Conservation (phyloP, 2,329 filamentous ascomycete genomes). For the Emergomyces orientalis region DNA sequence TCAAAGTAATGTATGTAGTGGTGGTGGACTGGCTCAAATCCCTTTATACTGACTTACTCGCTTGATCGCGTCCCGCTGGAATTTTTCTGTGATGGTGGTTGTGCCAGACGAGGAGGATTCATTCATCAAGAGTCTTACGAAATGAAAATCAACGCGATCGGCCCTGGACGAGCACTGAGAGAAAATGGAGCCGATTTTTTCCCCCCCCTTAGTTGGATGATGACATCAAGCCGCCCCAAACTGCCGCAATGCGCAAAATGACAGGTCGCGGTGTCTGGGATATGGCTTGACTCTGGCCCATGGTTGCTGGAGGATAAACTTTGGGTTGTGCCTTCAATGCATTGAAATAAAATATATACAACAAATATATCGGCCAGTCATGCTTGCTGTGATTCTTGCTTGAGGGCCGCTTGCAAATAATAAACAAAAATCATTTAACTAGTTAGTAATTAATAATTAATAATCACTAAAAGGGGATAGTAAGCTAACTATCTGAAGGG, state of each 20-base stretch:
- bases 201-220: not conserved
- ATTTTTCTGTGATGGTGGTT: not conserved
- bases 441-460: too few relatives aligned
- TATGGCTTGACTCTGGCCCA: not conserved
- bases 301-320: not conserved
- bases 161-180: not conserved
- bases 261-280: not conserved
- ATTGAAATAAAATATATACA: not conserved
- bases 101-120: not conserved
- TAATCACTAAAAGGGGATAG: too few relatives aligned
- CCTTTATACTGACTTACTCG: not conserved
- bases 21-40: not conserved
- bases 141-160: not conserved
- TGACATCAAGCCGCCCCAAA: constrained; percentile 2
- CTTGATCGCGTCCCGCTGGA: too few relatives aligned
- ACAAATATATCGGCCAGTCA: not conserved
- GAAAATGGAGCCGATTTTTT: not conserved
- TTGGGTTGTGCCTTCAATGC: not conserved
- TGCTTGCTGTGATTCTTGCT: not conserved
- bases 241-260: not conserved
- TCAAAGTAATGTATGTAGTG: not conserved
- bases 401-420: too few relatives aligned
- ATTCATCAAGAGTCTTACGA: not conserved
- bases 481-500: too few relatives aligned
- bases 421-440: too few relatives aligned